These are phyloP conservation scores for Aspergillus clavatus DNA, from an alignment of 2,329 filamentous ascomycete species.

Conservation along the genomic window DNA sequence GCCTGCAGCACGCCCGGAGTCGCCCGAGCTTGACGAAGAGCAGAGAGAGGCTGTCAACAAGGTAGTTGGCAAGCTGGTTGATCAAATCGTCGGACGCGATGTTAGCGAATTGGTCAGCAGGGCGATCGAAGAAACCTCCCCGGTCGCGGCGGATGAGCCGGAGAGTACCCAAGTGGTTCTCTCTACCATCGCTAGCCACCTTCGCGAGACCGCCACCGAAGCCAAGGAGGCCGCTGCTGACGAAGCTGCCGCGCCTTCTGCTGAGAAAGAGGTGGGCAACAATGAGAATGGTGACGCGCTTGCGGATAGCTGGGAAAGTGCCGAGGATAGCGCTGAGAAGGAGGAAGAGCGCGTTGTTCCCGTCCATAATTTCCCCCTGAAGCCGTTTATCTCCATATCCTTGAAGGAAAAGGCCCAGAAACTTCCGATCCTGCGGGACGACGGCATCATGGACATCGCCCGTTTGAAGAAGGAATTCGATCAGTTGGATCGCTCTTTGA, in stretches of 20 bases:
- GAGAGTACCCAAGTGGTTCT: conserved; percentile 35
- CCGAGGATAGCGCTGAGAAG: conserved; percentile 64
- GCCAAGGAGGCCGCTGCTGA: conserved; percentile 44
- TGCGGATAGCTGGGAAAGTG: conserved; percentile 89
- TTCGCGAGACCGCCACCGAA: conserved; percentile 40
- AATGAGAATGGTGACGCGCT: conserved; percentile 53
- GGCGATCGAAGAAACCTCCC: conserved; percentile 46
- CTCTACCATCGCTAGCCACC: conserved; percentile 26
- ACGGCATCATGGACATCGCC: conserved; percentile 86
- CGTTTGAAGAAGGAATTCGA: conserved; percentile 96
- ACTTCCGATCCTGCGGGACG: conserved; percentile 64
- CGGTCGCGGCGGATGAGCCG: conserved; percentile 27
- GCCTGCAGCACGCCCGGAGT: conserved; percentile 14
- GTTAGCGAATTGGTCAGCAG: conserved; percentile 62
- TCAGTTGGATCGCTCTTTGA: conserved; percentile 89
- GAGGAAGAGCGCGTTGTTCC: conserved; percentile 62
- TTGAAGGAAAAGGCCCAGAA: conserved; percentile 47
- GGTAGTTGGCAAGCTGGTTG: conserved; percentile 62
- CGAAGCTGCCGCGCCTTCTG: conserved; percentile 26
- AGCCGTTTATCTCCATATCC: conserved; percentile 86
- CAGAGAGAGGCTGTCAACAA: conserved; percentile 65
- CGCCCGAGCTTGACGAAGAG: conserved; percentile 27
- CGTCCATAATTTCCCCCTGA: conserved; percentile 95
- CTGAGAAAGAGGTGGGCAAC: conserved; percentile 52
- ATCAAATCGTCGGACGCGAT: conserved; percentile 50